Percentiles rank a stretch among this genome's conserved stretches.
Conservation (phyloP, 1,139 yeast genomes). For the Candida sanyaensis region DNA sequence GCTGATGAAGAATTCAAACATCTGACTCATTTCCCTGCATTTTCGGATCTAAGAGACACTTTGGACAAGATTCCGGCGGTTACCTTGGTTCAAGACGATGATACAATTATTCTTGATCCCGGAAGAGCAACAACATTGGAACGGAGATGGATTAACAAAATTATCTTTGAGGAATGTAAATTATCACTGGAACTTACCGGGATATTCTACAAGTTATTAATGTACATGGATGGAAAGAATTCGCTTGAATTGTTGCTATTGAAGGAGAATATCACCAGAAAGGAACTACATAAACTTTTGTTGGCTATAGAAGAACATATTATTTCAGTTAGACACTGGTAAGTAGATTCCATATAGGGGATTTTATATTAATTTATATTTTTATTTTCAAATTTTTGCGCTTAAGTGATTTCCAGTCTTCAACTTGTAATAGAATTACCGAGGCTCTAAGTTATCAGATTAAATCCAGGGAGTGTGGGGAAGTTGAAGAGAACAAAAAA, state of each 20-base stretch:
- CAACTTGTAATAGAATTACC: not conserved
- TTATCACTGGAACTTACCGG: constrained; percentile 59
- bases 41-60: constrained; percentile 16
- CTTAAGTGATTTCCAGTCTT: too few species aligned
- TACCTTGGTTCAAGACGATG: constrained; percentile 67
- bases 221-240: constrained; percentile 82
- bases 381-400: too few species aligned
- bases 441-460: not conserved
- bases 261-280: constrained; percentile 68
- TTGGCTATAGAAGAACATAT: constrained; percentile 59
- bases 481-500: too few species aligned
- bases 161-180: constrained; percentile 63
- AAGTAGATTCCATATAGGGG: constrained; percentile 5
- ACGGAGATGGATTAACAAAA: constrained; percentile 81
- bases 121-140: constrained; percentile 83
- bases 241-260: constrained; percentile 74
- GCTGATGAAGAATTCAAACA: not conserved
- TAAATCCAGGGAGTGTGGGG: not conserved
- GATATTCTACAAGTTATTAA: constrained; percentile 69
- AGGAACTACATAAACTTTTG: constrained; percentile 64
- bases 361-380: too few species aligned
- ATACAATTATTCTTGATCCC: constrained; percentile 83
- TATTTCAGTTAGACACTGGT: constrained; percentile 51
- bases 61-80: constrained; percentile 28
- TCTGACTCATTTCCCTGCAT: constrained; percentile 17